Base-by-base conservation (phyloP, 2,329 filamentous ascomycete species). In the Ceratocystis diversiconidia region DNA sequence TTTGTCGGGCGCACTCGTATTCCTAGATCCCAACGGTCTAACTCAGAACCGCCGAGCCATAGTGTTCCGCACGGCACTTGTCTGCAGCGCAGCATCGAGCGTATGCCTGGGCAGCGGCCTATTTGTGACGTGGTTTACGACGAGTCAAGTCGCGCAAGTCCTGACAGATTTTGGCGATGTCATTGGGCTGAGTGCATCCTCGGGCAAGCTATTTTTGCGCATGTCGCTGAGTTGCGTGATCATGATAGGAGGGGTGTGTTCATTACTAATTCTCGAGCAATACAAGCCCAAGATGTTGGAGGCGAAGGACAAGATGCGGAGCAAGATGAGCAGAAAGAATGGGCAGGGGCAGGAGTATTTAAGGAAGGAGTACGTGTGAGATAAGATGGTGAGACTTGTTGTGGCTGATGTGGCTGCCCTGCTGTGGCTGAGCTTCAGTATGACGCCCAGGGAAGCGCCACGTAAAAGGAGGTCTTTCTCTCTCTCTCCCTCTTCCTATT, bases 191-290 rank as follows among this genome's bases (percentile, higher is more conserved):
- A 73, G 75, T 1, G 79, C 78, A 0, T 69, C 71, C 12, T 69
- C 72, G 10, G 80, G 80, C 6, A 70, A 63, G 55, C 77, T 77
- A 71, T 79, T 82, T 68, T 19, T 73, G 77, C 69, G 73, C 70
- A 41, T 70, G 82, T 48, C 75, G 75, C 4, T 82, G 79, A 80
- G 74, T 78, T 76, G 79, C 17, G 78, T 70, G 2, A 71, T 78
- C 67, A 80, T 81, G 76, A 70, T 75, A 2, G 68, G 62, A 17
- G 48, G 57, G 0, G 66, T 62, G 28, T 67, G 64, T 59, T 17
- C n/a, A 3, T 5, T 67, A 50, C 70, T 77, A 68, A 72, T 73
- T 41, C 36, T 71, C 3, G 69, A 71, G 67, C 71, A 71, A 61
- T 44, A 63, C 12, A 62, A 63, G 30, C 66, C 66, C 7, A 41